These are phyloP conservation scores for Barnettozyma sucrosica DNA, from an alignment of 805 yeast species.

Conservation along the genomic window DNA sequence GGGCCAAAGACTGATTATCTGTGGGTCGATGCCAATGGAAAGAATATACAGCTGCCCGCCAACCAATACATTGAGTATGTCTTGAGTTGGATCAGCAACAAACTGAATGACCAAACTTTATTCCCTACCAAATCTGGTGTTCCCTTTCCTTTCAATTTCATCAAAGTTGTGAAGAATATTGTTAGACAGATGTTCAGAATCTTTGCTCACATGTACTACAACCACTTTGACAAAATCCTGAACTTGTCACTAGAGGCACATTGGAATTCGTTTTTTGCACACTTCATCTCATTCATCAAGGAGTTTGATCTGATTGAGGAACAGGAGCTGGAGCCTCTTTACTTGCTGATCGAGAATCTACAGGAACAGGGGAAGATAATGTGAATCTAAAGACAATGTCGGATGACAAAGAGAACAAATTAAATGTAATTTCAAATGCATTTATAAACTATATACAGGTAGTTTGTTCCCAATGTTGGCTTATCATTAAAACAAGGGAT, in stretches of 20 bases:
- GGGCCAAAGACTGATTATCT: slow-evolving; percentile 88
- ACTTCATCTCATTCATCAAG: slow-evolving; percentile 78
- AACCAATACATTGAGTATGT: slow-evolving; percentile 89
- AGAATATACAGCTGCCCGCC: slow-evolving; percentile 85
- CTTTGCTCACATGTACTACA: slow-evolving; percentile 91
- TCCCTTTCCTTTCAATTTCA: slow-evolving; percentile 83
- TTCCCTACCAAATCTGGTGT: slow-evolving; percentile 89
- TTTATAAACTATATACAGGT: background rate
- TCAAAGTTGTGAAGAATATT: slow-evolving; percentile 79
- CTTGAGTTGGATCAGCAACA: slow-evolving; percentile 81
- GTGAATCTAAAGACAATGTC: background rate
- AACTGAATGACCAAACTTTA: slow-evolving; percentile 79
- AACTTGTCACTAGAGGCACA: slow-evolving; percentile 93
- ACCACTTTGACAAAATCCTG: slow-evolving; percentile 90
- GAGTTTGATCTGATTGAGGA: slow-evolving; percentile 80
- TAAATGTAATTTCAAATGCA: background rate
- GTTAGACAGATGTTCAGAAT: slow-evolving; percentile 90
- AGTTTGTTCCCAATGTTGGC: background rate
- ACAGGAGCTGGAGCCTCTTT: slow-evolving; percentile 73
- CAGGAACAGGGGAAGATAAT: slow-evolving; percentile 83
- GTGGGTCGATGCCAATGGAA: slow-evolving; percentile 81
- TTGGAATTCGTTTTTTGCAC: slow-evolving; percentile 97
- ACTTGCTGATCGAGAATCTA: slow-evolving; percentile 68
- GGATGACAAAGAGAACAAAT: background rate
- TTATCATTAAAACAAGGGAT: background rate